A percentile compares a stretch with the other conserved stretches of the same genome.
phyloP scores from a whole-genome alignment of 352 stramenopile genomes.

The Pythium graminicola region DNA sequence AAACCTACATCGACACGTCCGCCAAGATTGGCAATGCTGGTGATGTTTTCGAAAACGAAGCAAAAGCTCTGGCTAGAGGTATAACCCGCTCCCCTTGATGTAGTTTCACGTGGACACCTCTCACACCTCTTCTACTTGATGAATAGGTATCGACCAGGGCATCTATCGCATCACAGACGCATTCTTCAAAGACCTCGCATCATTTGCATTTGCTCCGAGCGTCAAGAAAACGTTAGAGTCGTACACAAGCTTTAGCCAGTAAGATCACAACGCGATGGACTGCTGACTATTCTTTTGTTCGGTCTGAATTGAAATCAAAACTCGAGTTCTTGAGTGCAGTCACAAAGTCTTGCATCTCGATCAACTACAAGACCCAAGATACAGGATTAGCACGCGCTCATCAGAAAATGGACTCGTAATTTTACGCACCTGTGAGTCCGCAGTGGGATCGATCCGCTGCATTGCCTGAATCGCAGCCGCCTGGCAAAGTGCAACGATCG shows the following conservation, averaged over 20 bases:
- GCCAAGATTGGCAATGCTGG: slow-evolving; percentile 50
- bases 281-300: background rate
- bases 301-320: slow-evolving; percentile 14
- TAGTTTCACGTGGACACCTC: background rate
- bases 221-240: slow-evolving; percentile 45
- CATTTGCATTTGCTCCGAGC: slow-evolving; percentile 41
- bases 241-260: slow-evolving; percentile 37
- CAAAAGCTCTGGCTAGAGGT: slow-evolving; percentile 53
- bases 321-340: slow-evolving; percentile 10
- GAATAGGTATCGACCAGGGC: slow-evolving; percentile 60
- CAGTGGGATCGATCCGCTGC: slow-evolving; percentile 31
- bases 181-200: slow-evolving; percentile 53
- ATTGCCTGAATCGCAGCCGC: slow-evolving; percentile 65
- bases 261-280: background rate
- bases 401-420: too few relatives aligned
- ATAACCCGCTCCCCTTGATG: background rate
- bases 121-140: background rate
- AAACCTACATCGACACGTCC: slow-evolving; percentile 62
- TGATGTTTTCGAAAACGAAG: slow-evolving; percentile 59
- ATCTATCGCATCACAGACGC: slow-evolving; percentile 72
- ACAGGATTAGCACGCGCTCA: background rate
- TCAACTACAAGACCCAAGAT: background rate
- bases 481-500: slow-evolving; percentile 65
- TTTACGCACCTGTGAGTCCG: slow-evolving; percentile 10
- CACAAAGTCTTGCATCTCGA: slow-evolving; percentile 24